Percentiles rank a stretch among this genome's conserved stretches.
Evolutionary conservation across 192 early-diverging fungal genomes (phyloP).

Genomic region (Geranomyces michiganensis): DNA sequence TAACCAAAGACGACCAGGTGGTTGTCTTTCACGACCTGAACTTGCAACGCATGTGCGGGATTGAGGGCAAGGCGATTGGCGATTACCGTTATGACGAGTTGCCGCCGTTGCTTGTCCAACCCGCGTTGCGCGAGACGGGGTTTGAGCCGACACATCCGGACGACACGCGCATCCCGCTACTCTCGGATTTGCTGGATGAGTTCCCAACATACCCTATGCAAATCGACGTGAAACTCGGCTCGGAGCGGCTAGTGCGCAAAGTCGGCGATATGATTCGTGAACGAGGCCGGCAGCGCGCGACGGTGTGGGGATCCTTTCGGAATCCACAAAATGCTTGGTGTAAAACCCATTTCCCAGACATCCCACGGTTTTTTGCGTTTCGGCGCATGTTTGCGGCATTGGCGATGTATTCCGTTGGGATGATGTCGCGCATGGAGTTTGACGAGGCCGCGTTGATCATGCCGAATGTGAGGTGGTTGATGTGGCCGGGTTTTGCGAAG

Average conservation of each 20-base stretch:
- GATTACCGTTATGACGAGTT: constrained; percentile 45
- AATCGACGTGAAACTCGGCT: constrained; percentile 52
- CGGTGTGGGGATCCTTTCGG: constrained; percentile 53
- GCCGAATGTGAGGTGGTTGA: constrained; percentile 42
- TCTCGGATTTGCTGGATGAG: constrained; percentile 43
- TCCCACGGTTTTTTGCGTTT: constrained; percentile 49
- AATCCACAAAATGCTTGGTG: constrained; percentile 30
- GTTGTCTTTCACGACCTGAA: constrained; percentile 54
- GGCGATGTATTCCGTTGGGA: constrained; percentile 37
- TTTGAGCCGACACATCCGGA: constrained; percentile 36
- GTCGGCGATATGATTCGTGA: constrained; percentile 44
- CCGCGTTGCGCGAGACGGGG: constrained; percentile 22
- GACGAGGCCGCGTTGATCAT: constrained; percentile 45
- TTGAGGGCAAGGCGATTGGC: constrained; percentile 33
- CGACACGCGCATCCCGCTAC: constrained; percentile 40
- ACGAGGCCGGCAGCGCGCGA: constrained; percentile 36
- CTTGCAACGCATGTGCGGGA: constrained; percentile 44
- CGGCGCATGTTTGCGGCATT: constrained; percentile 21
- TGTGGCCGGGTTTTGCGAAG: constrained; percentile 39
- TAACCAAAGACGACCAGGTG: constrained; percentile 49
- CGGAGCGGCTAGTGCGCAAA: constrained; percentile 43
- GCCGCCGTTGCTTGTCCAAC: constrained; percentile 42
- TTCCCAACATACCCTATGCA: constrained; percentile 52
- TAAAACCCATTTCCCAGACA: constrained; percentile 40
- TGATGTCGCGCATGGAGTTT: constrained; percentile 40